phyloP scores from a whole-genome alignment of 257 asterid genomes.

The Fraxinus anomala region DNA sequence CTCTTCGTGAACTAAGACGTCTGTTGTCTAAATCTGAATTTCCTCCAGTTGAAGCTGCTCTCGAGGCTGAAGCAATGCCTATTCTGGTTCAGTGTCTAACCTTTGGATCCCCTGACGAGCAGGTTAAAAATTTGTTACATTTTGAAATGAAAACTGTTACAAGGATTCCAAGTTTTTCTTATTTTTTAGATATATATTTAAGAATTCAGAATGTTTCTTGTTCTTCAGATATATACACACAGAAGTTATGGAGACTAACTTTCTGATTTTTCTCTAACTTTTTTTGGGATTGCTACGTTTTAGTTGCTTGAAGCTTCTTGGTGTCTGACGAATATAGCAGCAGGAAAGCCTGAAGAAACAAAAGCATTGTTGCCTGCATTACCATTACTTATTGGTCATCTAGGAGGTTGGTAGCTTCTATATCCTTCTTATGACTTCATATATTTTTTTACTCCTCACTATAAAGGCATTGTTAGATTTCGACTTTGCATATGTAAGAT shows the following conservation, averaged over 20 bases:
- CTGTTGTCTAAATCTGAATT: conserved; percentile 80
- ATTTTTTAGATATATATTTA: neutral
- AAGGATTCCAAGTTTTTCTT: conserved; percentile 12
- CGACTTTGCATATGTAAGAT: neutral
- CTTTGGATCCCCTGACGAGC: conserved; percentile 94
- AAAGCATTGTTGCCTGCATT: conserved; percentile 83
- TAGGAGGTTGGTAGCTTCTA: conserved; percentile 74
- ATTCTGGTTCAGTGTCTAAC: conserved; percentile 78
- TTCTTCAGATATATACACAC: neutral
- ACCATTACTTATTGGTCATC: conserved; percentile 91
- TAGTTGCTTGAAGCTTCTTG: conserved; percentile 99
- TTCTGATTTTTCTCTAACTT: neutral
- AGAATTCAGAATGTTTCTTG: neutral
- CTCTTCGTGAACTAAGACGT: conserved; percentile 87
- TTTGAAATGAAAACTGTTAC: neutral
- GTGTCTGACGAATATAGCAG: conserved; percentile 97
- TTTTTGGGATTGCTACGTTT: conserved; percentile 17
- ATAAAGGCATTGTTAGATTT: conserved; percentile 20
- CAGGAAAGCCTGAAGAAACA: conserved; percentile 94
- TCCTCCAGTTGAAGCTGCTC: conserved; percentile 91
- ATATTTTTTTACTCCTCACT: neutral
- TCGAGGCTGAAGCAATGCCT: conserved; percentile 78
- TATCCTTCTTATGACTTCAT: conserved; percentile 19
- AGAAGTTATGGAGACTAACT: neutral
- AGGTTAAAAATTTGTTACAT: conserved; percentile 48